These are phyloP conservation scores for Pseudocercospora musae DNA, from an alignment of 2,329 filamentous ascomycete genomes.

Conservation along the genomic window DNA sequence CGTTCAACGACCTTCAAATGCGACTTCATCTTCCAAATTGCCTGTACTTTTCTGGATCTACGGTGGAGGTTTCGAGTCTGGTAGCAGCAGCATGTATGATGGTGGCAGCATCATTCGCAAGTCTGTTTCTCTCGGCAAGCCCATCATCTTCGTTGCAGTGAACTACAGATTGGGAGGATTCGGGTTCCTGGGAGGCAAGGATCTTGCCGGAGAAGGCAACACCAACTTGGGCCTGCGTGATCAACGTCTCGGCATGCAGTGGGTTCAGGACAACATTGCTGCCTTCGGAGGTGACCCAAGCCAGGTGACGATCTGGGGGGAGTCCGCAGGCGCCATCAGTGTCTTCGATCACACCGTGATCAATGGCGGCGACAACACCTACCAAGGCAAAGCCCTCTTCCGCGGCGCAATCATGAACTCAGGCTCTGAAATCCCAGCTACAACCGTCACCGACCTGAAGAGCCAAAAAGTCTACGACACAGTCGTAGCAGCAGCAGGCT, in stretches of 20 bases:
- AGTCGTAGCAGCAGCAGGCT: constrained; percentile 11
- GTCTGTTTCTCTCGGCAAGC: constrained; percentile 53
- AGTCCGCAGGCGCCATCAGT: constrained; percentile 54
- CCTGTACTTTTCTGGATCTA: constrained; percentile 51
- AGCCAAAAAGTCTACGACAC: constrained; percentile 21
- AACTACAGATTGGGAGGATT: constrained; percentile 57
- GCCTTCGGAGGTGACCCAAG: constrained; percentile 8
- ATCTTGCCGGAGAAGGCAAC: constrained; percentile 34
- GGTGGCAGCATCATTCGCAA: constrained; percentile 39
- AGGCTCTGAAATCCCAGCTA: constrained; percentile 60
- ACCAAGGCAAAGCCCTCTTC: constrained; percentile 73
- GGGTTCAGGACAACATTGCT: constrained; percentile 27
- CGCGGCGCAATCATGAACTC: constrained; percentile 76
- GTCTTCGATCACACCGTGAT: constrained; percentile 73
- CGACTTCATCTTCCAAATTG: constrained; percentile 38
- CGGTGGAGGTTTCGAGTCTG: constrained; percentile 45
- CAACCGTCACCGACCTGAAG: constrained; percentile 29
- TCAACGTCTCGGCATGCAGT: constrained; percentile 32
- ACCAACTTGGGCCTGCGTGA: constrained; percentile 37
- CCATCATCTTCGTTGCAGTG: constrained; percentile 71
- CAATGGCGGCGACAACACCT: constrained; percentile 68
- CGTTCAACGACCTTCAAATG: constrained; percentile 42
- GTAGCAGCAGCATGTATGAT: constrained; percentile 41
- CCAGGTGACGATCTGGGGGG: constrained; percentile 27
- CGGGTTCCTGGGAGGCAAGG: constrained; percentile 36